Base-by-base conservation (phyloP, 169 alveolate genomes). In the Cytauxzoon felis region DNA sequence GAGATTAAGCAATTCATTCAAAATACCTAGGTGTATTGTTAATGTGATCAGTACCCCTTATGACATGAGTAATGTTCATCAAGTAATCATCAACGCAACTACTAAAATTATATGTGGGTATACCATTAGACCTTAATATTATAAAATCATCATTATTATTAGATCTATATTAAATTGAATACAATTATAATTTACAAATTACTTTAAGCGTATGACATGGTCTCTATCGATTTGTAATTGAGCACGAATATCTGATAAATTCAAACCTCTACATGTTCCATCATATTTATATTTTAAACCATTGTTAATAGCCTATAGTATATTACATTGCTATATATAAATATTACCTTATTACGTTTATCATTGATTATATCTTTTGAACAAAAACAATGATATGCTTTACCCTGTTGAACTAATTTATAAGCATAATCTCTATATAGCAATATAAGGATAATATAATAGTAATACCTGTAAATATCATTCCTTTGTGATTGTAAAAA, bases 21-120 rank as follows among this genome's bases (percentile, higher is more conserved):
- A 8, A 34, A 1, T 51, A 81, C 93, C 60, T 83, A 52, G 42
- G 49, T 4, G 93, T 80, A 50, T 90, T 90, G 42, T 58, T 61
- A 33, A 82, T 59, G 52, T 90, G 94, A 18, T 90, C 94, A 8
- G 64, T 76, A 13, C 90, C 93, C n/a, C 94, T 63, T 9, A 90
- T 69, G 23, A 90, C 92, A 50, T 78, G 92, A 26, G 93, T 58
- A 29, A 90, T 73, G 23, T 70, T 86, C 91, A 84, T 83, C 42
- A 78, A 42, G 38, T 67, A 61, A 66, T 90, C 94, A 71, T 90
- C 94, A 30, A 90, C 91, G 13, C 89, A 82, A 5, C 66, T 78
- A 41, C 91, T 69, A 49, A 90, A 90, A 75, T 90, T 90, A 67
- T 90, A 90, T 26, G 91, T 88, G 8, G 94, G 90, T n/a, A 41